These are phyloP conservation scores for Cucumis sativus DNA, from an alignment of 306 rosid genomes.

Conservation along the genomic window Cucumber_9930_V3 NC_026660.2:15600001-15600500, in stretches of 20 bases:
- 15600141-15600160: neutral
- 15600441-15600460: neutral
- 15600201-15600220: neutral
- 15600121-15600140: conserved; percentile 64
- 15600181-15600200: neutral
- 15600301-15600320: conserved; percentile 35
- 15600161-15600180: neutral
- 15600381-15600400: conserved; percentile 1
- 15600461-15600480: neutral
- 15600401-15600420: neutral
- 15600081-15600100: conserved; percentile 53
- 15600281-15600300: conserved; percentile 36
- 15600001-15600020: conserved; percentile 88
- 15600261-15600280: conserved; percentile 67
- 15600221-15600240: neutral
- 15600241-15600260: conserved; percentile 93
- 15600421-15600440: neutral
- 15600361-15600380: conserved; percentile 20
- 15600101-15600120: conserved; percentile 84
- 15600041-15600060: conserved; percentile 74
- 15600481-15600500: conserved; percentile 17
- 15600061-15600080: conserved; percentile 64
- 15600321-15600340: conserved; percentile 25
- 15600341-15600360: conserved; percentile 7
- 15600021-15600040: conserved; percentile 90